Conservation (phyloP, 805 yeast species). For the Spathaspora girioi region DNA sequence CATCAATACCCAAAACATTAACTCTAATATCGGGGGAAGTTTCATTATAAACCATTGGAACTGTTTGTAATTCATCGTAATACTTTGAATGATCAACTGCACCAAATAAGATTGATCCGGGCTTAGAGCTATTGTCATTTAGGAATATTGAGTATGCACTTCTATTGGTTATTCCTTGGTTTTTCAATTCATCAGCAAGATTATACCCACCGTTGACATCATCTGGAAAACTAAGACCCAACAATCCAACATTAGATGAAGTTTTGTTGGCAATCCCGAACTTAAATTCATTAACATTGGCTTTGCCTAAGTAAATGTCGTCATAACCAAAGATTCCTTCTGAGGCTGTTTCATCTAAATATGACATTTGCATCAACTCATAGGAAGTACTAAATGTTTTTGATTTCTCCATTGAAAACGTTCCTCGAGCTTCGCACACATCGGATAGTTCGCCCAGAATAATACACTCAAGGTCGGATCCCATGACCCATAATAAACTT, state of each 20-base stretch:
- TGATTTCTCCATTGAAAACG: slow-evolving; percentile 42
- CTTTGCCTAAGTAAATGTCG: slow-evolving; percentile 45
- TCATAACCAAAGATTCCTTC: slow-evolving; percentile 62
- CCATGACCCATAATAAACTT: slow-evolving; percentile 36
- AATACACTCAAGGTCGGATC: slow-evolving; percentile 7
- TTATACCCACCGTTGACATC: slow-evolving; percentile 41
- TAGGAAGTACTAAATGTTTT: slow-evolving; percentile 34
- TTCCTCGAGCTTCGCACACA: slow-evolving; percentile 47
- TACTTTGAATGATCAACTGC: slow-evolving; percentile 26
- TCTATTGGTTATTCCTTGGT: slow-evolving; percentile 28
- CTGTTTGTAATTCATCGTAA: slow-evolving; percentile 17
- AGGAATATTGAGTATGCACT: slow-evolving; percentile 31
- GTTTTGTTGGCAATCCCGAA: slow-evolving; percentile 72
- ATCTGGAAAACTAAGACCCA: slow-evolving; percentile 58
- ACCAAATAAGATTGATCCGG: slow-evolving; percentile 25
- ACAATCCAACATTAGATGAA: slow-evolving; percentile 62
- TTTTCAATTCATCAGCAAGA: slow-evolving; percentile 20
- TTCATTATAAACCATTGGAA: slow-evolving; percentile 16
- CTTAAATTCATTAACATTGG: slow-evolving; percentile 47
- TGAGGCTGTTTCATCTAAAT: slow-evolving; percentile 49
- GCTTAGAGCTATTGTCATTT: slow-evolving; percentile 11
- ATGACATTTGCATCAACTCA: slow-evolving; percentile 37
- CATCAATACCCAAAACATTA: not conserved
- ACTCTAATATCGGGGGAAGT: slow-evolving; percentile 19
- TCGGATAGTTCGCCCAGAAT: too few relatives aligned